phyloP scores from a whole-genome alignment of 495 filamentous ascomycete genomes.

The Podospora fimiseda region DNA sequence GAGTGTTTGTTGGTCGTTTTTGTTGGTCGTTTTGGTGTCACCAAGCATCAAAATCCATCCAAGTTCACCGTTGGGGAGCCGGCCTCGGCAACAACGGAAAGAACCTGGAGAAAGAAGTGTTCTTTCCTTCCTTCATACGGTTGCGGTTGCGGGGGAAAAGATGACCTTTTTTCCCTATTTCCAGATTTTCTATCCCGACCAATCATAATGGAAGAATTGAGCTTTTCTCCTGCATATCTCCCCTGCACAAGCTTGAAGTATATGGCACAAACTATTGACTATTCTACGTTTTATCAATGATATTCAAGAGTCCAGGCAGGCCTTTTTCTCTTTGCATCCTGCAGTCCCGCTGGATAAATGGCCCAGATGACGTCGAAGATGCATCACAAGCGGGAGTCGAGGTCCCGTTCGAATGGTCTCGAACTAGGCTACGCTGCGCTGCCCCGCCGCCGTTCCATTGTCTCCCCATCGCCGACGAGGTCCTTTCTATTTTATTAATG shows the following conservation, averaged over 20 bases:
- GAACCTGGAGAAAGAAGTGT: background rate
- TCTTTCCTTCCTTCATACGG: background rate
- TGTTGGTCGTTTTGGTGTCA: too few relatives aligned
- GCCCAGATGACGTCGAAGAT: background rate
- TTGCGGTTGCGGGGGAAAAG: too few relatives aligned
- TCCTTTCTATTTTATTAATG: background rate
- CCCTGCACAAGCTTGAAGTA: background rate
- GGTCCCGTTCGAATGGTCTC: background rate
- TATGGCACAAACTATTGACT: background rate
- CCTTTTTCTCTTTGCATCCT: background rate
- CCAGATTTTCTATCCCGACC: background rate
- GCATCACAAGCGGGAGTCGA: background rate
- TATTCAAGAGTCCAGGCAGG: background rate
- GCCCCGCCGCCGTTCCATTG: background rate
- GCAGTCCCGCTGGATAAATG: slow-evolving; percentile 2
- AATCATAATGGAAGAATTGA: background rate
- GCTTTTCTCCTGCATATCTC: background rate
- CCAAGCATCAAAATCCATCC: background rate
- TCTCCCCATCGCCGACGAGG: background rate
- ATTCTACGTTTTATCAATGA: too few relatives aligned
- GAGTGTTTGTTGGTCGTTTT: too few relatives aligned
- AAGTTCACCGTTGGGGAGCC: background rate
- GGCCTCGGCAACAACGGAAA: background rate
- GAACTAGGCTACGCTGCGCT: background rate
- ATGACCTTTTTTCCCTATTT: background rate